A percentile compares a stretch with the other conserved stretches of the same genome.
These are phyloP conservation scores for Canavalia ensiformis DNA, from an alignment of 306 rosid species.

Conservation along the genomic window DNA sequence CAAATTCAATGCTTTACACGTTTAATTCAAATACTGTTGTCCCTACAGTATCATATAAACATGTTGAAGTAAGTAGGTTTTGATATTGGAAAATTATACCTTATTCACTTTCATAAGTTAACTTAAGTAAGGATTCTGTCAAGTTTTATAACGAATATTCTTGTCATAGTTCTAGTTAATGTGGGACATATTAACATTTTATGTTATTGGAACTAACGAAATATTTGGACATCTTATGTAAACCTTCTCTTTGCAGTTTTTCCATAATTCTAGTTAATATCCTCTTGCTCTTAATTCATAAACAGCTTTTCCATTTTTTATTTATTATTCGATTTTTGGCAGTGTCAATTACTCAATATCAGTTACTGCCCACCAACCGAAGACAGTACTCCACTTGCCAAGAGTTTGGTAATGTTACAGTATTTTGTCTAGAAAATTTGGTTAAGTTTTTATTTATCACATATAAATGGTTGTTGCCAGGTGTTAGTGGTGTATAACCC, in stretches of 20 bases:
- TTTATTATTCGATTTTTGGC: background rate
- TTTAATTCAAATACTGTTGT: background rate
- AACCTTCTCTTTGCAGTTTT: background rate
- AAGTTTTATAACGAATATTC: too few relatives aligned
- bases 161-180: too few relatives aligned
- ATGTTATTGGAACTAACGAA: too few relatives aligned
- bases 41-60: too few relatives aligned
- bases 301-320: background rate
- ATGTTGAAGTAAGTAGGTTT: background rate
- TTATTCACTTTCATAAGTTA: too few relatives aligned
- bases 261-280: background rate
- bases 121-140: too few relatives aligned
- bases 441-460: background rate
- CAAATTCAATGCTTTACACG: background rate
- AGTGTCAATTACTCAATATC: constrained; percentile 14
- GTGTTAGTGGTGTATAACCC: constrained; percentile 7
- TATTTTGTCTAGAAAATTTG: background rate
- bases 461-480: background rate
- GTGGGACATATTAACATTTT: too few relatives aligned
- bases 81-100: background rate
- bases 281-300: background rate
- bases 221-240: background rate
- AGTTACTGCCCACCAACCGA: constrained; percentile 20
- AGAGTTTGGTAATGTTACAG: constrained; percentile 13
- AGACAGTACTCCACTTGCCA: background rate